Base-by-base conservation (phyloP, 495 filamentous ascomycete genomes). In the Letharia lupina region DNA sequence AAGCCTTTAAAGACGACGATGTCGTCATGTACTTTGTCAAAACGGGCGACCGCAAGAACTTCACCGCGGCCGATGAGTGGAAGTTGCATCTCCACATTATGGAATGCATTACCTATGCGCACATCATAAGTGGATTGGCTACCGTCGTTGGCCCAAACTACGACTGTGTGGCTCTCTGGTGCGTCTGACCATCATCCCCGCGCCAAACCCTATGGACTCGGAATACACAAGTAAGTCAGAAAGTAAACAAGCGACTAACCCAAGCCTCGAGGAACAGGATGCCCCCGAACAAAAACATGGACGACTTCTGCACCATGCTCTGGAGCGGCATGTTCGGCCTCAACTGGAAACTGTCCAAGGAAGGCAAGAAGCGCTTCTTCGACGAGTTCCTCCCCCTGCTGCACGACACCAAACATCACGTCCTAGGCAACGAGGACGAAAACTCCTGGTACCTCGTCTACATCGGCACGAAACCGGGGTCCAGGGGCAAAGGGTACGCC, bases 121-220 rank as follows among this genome's bases (percentile, higher is more conserved):
- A 91, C 72, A 83, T 81, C 73, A 79, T 88, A 65, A 86, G 84
- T 62, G 90, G 89, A 31, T 69, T 91, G 54, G 90, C 86, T 50
- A 86, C 87, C 33, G 85, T 85, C 31, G 83, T 88, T 70, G 90
- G 90, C 4, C 82, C 85, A 56, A 82, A 91, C 69, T 90, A 87
- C 73, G 90, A 88, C 71, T 83, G 82, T 64, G 87, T 92, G 63
- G 88, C 88, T 65, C 79, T 93, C 47, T 93, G 89, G 89, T 91
- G 80, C 75, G 86, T 82, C 11, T 59, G 9, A 20, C 4, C 33
- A 6, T 20, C 15, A n/a, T n/a, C 2, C n/a, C 15, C 54, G 20
- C 6, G 1, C 18, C 54, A 28, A 31, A 52, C 2, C 15, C 12
- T 28, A 6, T 65, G 1, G 12, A 33, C 23, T 18, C 15, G 23